A percentile compares a stretch with the other conserved stretches of the same genome.
Evolutionary conservation across 495 filamentous ascomycete species (phyloP).

Genomic region (Parachaetomium inaequale): DNA sequence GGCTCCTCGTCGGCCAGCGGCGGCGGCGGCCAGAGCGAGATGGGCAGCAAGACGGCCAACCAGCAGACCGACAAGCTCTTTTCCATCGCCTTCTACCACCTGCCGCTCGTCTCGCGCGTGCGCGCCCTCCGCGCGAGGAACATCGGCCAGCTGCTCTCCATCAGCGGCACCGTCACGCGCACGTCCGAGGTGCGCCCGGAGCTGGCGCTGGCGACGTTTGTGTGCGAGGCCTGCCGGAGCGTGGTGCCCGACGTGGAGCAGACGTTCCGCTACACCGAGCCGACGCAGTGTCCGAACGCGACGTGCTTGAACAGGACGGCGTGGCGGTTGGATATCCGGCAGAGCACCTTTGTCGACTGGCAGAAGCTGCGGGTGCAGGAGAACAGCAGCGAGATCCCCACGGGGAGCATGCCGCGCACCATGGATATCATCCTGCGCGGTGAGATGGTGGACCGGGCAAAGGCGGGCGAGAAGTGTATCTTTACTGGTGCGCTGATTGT

Average conservation of each 20-base stretch:
- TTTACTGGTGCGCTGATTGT: constrained; percentile 97
- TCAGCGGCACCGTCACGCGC: constrained; percentile 93
- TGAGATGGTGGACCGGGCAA: constrained; percentile 95
- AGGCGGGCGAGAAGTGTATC: constrained; percentile 95
- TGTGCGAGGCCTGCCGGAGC: constrained; percentile 79
- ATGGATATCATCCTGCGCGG: constrained; percentile 98
- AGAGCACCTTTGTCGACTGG: constrained; percentile 98
- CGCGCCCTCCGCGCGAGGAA: constrained; percentile 85
- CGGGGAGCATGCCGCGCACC: constrained; percentile 96
- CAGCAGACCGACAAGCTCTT: constrained; percentile 97
- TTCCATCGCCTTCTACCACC: constrained; percentile 90
- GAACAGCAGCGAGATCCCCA: constrained; percentile 96
- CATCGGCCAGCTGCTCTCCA: constrained; percentile 87
- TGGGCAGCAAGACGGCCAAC: constrained; percentile 69
- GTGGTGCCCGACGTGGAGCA: constrained; percentile 90
- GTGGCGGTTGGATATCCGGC: constrained; percentile 92
- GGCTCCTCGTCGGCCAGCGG: constrained; percentile 41
- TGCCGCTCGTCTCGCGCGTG: constrained; percentile 88
- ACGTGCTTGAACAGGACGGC: constrained; percentile 84
- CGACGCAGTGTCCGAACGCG: constrained; percentile 89
- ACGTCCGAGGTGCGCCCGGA: constrained; percentile 97
- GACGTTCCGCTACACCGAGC: constrained; percentile 95
- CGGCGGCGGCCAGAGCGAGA: constrained; percentile 65
- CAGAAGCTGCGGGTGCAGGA: constrained; percentile 97
- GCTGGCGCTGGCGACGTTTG: constrained; percentile 85